A percentile compares a stretch with the other conserved stretches of the same genome.
These are phyloP conservation scores for Crithidia mellificae DNA, from an alignment of 208 protist genomes.

Conservation along the genomic window DNA sequence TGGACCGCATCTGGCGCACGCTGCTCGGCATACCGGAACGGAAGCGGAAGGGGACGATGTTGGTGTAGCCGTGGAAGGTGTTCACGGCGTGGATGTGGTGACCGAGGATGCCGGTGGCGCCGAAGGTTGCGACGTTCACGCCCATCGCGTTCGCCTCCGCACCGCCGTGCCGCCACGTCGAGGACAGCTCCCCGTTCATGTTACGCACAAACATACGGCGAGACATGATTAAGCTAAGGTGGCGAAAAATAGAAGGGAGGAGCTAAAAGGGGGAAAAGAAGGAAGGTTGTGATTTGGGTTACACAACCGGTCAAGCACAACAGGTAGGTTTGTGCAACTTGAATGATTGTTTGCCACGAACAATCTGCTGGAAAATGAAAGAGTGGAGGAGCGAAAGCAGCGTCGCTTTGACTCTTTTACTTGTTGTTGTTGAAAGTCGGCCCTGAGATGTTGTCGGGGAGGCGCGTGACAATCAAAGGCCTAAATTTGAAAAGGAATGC, in stretches of 20 bases:
- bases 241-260: no score
- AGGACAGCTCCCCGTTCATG: slow-evolving; percentile 87
- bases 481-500: no score
- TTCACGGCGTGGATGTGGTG: slow-evolving; percentile 73
- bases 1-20: slow-evolving; percentile 67
- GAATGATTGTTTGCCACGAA: no score
- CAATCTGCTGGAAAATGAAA: no score
- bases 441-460: no score
- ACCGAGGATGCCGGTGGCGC: slow-evolving; percentile 83
- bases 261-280: background rate
- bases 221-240: slow-evolving; percentile 56
- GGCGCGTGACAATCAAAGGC: no score
- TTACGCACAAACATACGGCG: slow-evolving; percentile 84
- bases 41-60: slow-evolving; percentile 85
- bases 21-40: slow-evolving; percentile 78
- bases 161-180: slow-evolving; percentile 77
- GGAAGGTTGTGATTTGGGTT: background rate
- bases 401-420: no score
- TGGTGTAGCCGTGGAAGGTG: slow-evolving; percentile 85
- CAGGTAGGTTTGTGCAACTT: no score
- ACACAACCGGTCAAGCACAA: no score
- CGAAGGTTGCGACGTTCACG: slow-evolving; percentile 86
- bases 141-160: slow-evolving; percentile 82
- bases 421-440: no score
- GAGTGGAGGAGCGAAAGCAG: no score